These are phyloP conservation scores for Aureobasidium vineae DNA, from an alignment of 2,329 filamentous ascomycete genomes.

Conservation along the genomic window DNA sequence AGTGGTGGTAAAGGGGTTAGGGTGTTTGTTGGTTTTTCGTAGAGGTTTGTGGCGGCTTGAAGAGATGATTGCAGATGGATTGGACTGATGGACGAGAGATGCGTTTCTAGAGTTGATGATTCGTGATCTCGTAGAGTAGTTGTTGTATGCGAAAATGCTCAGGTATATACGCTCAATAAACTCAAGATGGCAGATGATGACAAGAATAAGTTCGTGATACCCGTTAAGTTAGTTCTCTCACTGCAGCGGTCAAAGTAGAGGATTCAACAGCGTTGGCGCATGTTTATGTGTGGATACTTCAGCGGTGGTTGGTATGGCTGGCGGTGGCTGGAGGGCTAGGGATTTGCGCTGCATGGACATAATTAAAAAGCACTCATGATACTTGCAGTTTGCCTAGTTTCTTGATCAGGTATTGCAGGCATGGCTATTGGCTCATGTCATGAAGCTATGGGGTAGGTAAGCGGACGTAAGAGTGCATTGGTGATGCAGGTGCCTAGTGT, in stretches of 20 bases:
- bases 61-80: neutral
- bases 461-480: neutral
- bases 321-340: neutral
- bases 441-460: neutral
- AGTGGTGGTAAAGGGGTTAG: neutral
- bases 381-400: neutral
- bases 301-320: conserved; percentile 22
- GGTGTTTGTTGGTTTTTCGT: neutral
- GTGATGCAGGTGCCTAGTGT: neutral
- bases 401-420: neutral
- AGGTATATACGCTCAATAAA: too few species aligned
- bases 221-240: neutral
- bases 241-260: neutral
- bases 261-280: neutral
- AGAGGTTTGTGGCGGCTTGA: neutral
- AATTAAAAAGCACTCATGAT: neutral
- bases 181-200: neutral
- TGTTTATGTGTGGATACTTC: neutral
- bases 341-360: neutral
- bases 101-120: neutral
- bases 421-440: neutral
- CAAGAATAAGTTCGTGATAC: neutral
- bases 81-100: too few species aligned
- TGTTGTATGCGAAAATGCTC: too few species aligned
- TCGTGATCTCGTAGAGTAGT: too few species aligned